Conservation (phyloP, 176 grass and related monocot species). For the Raddia guianensis region DNA sequence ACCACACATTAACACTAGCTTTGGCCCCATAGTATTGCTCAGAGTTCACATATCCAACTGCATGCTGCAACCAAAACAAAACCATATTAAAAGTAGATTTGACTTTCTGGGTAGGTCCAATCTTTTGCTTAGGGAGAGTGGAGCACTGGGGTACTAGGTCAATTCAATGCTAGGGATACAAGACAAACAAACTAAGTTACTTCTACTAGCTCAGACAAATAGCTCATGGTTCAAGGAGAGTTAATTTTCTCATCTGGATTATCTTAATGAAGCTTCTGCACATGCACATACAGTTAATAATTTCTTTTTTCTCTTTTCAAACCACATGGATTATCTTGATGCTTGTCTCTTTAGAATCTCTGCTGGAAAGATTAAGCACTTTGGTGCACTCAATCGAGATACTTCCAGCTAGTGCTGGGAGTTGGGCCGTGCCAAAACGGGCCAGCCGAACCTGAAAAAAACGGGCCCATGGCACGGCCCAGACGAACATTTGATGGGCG, state of each 20-base stretch:
- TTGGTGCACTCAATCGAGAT: slow-evolving; percentile 32
- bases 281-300: slow-evolving; percentile 31
- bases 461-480: no score
- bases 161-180: slow-evolving; percentile 12
- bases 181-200: slow-evolving; percentile 27
- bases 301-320: slow-evolving; percentile 39
- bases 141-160: neutral
- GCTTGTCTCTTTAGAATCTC: slow-evolving; percentile 35
- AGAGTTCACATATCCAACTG: slow-evolving; percentile 72
- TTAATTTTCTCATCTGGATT: slow-evolving; percentile 43
- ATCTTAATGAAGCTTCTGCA: slow-evolving; percentile 59
- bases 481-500: no score
- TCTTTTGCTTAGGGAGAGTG: neutral
- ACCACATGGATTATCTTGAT: slow-evolving; percentile 37
- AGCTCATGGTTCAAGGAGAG: slow-evolving; percentile 38
- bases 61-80: slow-evolving; percentile 64
- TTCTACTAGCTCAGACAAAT: slow-evolving; percentile 21
- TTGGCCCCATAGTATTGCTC: slow-evolving; percentile 81
- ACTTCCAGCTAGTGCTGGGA: slow-evolving; percentile 15
- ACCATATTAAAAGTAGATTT: slow-evolving; percentile 22
- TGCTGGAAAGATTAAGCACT: slow-evolving; percentile 44
- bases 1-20: slow-evolving; percentile 92
- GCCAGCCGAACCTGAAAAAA: no score
- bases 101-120: slow-evolving; percentile 20
- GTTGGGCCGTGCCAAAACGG: no score